Evolutionary conservation across 495 filamentous ascomycete genomes (phyloP), one percentile per base, ranked within the genome.

Genomic region (Glarea lozoyensis): DNA sequence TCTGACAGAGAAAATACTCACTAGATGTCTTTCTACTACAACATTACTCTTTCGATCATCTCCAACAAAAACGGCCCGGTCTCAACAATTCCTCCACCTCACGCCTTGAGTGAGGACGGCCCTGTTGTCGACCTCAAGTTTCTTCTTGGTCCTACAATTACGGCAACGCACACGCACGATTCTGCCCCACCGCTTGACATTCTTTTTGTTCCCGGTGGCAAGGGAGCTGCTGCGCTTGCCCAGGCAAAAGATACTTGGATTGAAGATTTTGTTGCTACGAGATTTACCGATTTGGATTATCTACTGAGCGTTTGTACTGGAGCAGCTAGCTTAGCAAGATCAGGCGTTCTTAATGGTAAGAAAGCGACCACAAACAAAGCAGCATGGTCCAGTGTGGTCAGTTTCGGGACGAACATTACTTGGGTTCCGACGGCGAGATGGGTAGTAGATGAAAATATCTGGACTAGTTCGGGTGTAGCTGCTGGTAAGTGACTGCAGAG

Each of bases 371-470:
- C 73, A 12, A 75, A 67, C 37, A 73, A 76, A 47, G 38, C 37
- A 31, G 48, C 52, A 2, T 72, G 64, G 66, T 46, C 37, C 13
- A 65, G 54, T 53, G 63, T 64, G 19, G 21, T 37, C 4, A 1
- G 3, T 10, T 15, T 13, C 11, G 25, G 40, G 22, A 51, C 60
- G 2, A 62, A 65, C 10, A 71, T 79, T 10, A 42, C 68, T 0
- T 86, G 81, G 82, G 63, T 82, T 4, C 58, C 67, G 3, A 60
- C 56, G 19, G 81, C 82, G 18, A 59, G 82, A 39, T 85, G 81
- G 81, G 71, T 78, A 1, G 46, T 54, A 6, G 78, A 82, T 58
- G 79, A 77, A 12, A 79, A 80, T 46, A 49, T 82, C 0, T 86
- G 81, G 81, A 81, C 76, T 7, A 68, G 68, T 0, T 75, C 75